Conservation (phyloP, 257 asterid species). For the Przewalskia tangutica region DNA sequence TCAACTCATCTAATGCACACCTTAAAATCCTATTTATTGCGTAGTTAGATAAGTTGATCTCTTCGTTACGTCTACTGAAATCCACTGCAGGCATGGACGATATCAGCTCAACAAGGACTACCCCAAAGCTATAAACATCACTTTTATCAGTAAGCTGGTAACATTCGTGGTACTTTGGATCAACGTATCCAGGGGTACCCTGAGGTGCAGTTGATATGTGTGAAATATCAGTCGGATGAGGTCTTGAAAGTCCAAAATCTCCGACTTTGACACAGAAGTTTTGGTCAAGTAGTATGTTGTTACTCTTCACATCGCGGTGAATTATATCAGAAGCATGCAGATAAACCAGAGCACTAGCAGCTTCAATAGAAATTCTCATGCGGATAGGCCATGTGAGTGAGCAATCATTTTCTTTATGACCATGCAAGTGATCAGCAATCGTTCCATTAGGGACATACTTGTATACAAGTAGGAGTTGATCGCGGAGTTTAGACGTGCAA, state of each 20-base stretch:
- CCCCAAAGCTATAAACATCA: constrained; percentile 18
- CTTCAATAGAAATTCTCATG: constrained; percentile 9
- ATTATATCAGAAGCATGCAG: constrained; percentile 14
- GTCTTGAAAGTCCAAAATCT: constrained; percentile 15
- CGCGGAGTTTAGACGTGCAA: constrained; percentile 7
- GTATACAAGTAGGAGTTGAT: constrained; percentile 2
- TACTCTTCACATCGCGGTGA: constrained; percentile 17
- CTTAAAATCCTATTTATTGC: constrained; percentile 9
- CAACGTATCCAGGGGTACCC: constrained; percentile 14
- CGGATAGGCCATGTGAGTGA: constrained; percentile 14
- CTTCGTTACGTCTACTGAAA: constrained; percentile 3
- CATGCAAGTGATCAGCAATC: constrained; percentile 15
- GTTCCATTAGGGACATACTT: constrained; percentile 16
- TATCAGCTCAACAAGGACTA: constrained; percentile 12
- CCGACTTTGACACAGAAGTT: constrained; percentile 13
- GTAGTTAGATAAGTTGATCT: constrained; percentile 9
- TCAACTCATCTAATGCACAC: not conserved
- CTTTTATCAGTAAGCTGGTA: constrained; percentile 15
- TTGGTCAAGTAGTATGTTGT: constrained; percentile 13
- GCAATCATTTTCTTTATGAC: not conserved
- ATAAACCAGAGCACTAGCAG: constrained; percentile 11
- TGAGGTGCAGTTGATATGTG: constrained; percentile 20
- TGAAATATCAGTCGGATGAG: not conserved
- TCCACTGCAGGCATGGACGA: constrained; percentile 13
- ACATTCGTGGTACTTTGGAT: constrained; percentile 14